phyloP scores from a whole-genome alignment of 495 filamentous ascomycete genomes.

The Penicillium alfredii region DNA sequence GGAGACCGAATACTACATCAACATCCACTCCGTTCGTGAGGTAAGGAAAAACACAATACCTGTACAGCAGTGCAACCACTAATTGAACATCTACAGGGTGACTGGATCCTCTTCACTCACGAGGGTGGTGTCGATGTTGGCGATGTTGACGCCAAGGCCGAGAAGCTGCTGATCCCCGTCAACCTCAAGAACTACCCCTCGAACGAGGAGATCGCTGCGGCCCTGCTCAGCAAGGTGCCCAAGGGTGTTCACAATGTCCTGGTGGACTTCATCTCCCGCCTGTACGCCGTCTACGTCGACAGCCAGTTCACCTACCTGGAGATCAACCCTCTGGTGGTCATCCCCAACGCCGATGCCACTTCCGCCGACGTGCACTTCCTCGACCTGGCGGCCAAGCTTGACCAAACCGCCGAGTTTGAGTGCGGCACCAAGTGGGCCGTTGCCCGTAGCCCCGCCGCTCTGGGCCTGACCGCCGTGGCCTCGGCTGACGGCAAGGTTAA shows the following conservation, averaged over 20 bases:
- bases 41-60: slow-evolving; percentile 45
- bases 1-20: slow-evolving; percentile 97
- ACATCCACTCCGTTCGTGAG: slow-evolving; percentile 88
- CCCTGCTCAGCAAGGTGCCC: slow-evolving; percentile 87
- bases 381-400: slow-evolving; percentile 95
- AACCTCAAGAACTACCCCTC: slow-evolving; percentile 92
- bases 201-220: slow-evolving; percentile 82
- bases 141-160: slow-evolving; percentile 97
- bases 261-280: slow-evolving; percentile 91
- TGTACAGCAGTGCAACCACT: neutral
- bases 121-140: slow-evolving; percentile 99
- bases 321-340: slow-evolving; percentile 98
- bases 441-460: slow-evolving; percentile 77
- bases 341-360: slow-evolving; percentile 86
- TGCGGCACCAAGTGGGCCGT: slow-evolving; percentile 98
- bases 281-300: slow-evolving; percentile 98
- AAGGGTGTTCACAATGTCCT: slow-evolving; percentile 95
- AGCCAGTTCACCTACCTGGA: slow-evolving; percentile 99
- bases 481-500: slow-evolving; percentile 66
- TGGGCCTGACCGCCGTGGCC: slow-evolving; percentile 62
- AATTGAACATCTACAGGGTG: slow-evolving; percentile 61
- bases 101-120: slow-evolving; percentile 99
- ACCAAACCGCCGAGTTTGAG: slow-evolving; percentile 99
- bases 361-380: slow-evolving; percentile 97
- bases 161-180: slow-evolving; percentile 96